Evolutionary conservation across 768 basidiomycete genomes (phyloP).

Genomic region (Xerocomus brunneocitrinus): DNA sequence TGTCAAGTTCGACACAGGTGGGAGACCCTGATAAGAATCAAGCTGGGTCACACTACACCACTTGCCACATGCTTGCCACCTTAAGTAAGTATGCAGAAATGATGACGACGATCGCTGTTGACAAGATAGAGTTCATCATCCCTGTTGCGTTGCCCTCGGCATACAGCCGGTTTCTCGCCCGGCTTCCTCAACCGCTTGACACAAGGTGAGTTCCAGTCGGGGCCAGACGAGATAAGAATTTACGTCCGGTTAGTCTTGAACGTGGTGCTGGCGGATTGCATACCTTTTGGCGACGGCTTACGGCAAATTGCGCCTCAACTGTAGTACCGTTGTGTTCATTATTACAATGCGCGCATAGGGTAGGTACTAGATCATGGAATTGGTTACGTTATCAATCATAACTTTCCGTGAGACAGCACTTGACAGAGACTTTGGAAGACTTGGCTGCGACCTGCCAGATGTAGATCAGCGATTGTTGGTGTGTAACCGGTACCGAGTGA

Average conservation of each 20-base stretch:
- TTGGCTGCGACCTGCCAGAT: too few species aligned
- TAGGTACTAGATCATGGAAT: constrained; percentile 5
- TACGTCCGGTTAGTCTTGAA: background rate
- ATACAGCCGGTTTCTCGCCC: background rate
- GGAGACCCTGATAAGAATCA: background rate
- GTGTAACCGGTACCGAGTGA: background rate
- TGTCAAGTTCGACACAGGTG: too few species aligned
- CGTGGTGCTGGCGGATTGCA: background rate
- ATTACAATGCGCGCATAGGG: background rate
- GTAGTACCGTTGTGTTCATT: background rate
- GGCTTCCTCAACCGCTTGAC: background rate
- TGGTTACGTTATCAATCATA: constrained; percentile 1
- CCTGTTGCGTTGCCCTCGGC: background rate
- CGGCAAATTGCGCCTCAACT: background rate
- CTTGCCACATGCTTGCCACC: background rate
- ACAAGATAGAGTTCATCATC: background rate
- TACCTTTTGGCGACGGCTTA: background rate
- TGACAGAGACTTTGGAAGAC: background rate
- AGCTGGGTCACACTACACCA: background rate
- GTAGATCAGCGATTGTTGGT: background rate
- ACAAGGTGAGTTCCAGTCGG: background rate
- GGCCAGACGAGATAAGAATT: background rate
- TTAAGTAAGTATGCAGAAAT: background rate
- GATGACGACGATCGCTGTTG: background rate
- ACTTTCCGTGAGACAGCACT: too few species aligned